Evolutionary conservation across 2,329 filamentous ascomycete species (phyloP).

Genomic region (Aureobasidium sp.): DNA sequence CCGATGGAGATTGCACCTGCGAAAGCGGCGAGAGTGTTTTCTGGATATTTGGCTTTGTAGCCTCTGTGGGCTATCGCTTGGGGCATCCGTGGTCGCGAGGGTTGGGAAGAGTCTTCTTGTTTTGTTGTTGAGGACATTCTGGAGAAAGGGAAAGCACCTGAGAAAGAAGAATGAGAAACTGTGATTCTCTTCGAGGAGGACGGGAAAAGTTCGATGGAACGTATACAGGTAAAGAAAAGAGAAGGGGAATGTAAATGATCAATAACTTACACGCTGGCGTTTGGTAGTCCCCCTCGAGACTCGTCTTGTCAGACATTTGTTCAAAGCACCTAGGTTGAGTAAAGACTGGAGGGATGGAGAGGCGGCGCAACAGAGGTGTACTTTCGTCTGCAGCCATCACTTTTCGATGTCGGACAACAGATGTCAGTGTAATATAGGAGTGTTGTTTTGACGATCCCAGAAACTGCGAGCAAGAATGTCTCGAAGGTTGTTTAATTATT

Average conservation of each 20-base stretch:
- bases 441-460: not conserved
- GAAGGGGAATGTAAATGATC: not conserved
- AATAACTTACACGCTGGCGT: conserved; percentile 11
- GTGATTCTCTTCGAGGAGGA: not conserved
- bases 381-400: conserved; percentile 3
- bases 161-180: not conserved
- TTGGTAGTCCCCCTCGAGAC: not conserved
- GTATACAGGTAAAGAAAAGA: not conserved
- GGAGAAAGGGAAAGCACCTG: conserved; percentile 10
- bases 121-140: not conserved
- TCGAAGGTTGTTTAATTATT: not conserved
- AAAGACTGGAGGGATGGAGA: conserved; percentile 11
- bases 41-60: conserved; percentile 67
- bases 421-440: not conserved
- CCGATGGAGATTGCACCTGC: conserved; percentile 62
- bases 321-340: conserved; percentile 13
- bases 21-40: conserved; percentile 81
- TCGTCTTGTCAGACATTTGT: conserved; percentile 13
- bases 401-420: not conserved
- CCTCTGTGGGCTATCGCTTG: conserved; percentile 72
- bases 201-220: not conserved
- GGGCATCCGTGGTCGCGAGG: conserved; percentile 31
- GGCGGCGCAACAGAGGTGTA: conserved; percentile 7
- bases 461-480: not conserved
- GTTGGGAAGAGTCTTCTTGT: not conserved